phyloP scores from a whole-genome alignment of 176 grass and related monocot species.

The Paspalum notatum region DNA sequence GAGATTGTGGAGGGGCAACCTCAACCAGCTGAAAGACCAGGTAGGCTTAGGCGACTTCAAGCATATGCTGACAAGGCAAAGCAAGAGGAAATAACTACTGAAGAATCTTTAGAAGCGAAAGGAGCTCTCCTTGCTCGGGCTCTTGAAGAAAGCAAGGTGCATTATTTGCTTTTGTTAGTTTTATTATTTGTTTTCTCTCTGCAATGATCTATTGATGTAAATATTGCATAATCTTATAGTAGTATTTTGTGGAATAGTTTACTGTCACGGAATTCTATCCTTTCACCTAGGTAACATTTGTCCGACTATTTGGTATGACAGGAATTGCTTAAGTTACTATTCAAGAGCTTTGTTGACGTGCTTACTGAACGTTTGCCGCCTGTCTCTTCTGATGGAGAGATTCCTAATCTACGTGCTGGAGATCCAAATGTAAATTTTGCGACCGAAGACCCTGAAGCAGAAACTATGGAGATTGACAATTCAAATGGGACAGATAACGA shows the following conservation, averaged over 20 bases:
- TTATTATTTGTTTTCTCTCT: constrained; percentile 31
- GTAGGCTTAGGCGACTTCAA: constrained; percentile 82
- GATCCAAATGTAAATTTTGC: constrained; percentile 45
- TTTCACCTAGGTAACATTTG: constrained; percentile 15
- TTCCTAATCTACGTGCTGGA: constrained; percentile 70
- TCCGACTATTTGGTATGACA: constrained; percentile 41
- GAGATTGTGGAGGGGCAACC: constrained; percentile 78
- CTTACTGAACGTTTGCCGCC: constrained; percentile 79
- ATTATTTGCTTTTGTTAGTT: constrained; percentile 30
- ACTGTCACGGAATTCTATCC: background rate
- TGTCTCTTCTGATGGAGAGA: constrained; percentile 78
- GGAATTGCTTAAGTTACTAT: constrained; percentile 73
- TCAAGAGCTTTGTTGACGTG: constrained; percentile 79
- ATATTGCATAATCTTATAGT: constrained; percentile 29
- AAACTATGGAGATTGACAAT: constrained; percentile 84
- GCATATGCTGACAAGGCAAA: constrained; percentile 63
- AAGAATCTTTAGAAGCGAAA: constrained; percentile 83
- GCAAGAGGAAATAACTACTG: constrained; percentile 49
- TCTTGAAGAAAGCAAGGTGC: constrained; percentile 87
- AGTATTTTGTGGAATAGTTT: constrained; percentile 36
- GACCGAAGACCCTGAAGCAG: constrained; percentile 48
- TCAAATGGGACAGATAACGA: constrained; percentile 67
- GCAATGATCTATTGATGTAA: constrained; percentile 15
- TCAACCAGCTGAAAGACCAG: constrained; percentile 71
- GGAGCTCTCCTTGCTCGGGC: constrained; percentile 64